Conservation (phyloP, 805 yeast species). For the Metschnikowia proteae region DNA sequence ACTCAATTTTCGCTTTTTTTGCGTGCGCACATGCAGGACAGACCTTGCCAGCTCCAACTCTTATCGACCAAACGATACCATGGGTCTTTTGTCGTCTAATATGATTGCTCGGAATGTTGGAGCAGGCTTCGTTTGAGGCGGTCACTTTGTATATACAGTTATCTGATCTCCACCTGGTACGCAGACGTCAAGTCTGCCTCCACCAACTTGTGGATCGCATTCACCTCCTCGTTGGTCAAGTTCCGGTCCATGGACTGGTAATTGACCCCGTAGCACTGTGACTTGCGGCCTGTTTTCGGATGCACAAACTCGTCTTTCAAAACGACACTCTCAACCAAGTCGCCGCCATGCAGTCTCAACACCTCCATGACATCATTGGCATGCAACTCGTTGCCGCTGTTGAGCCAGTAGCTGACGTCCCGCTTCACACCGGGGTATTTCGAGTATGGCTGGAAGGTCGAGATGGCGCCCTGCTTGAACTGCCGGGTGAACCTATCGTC, state of each 20-base stretch:
- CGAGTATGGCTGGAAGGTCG: constrained; percentile 81
- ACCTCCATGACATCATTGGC: constrained; percentile 93
- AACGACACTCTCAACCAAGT: constrained; percentile 80
- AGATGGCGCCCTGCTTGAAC: constrained; percentile 60
- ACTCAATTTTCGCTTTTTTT: constrained; percentile 1
- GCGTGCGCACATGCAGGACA: not conserved
- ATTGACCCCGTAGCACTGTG: constrained; percentile 85
- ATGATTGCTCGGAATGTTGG: too few relatives aligned
- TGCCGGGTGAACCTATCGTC: constrained; percentile 77
- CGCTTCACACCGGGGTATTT: constrained; percentile 83
- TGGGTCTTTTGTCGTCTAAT: too few relatives aligned
- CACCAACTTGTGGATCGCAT: constrained; percentile 63
- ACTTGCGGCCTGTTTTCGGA: constrained; percentile 71
- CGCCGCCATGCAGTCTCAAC: constrained; percentile 80
- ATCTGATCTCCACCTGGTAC: constrained; percentile 56
- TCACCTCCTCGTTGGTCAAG: constrained; percentile 80
- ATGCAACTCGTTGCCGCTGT: constrained; percentile 50
- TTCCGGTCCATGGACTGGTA: constrained; percentile 96
- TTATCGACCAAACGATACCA: too few relatives aligned
- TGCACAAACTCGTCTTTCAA: constrained; percentile 79
- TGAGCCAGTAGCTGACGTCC: constrained; percentile 92
- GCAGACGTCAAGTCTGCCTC: constrained; percentile 50
- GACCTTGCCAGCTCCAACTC: too few relatives aligned
- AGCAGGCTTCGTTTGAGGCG: too few relatives aligned
- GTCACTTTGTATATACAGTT: not conserved